Base-by-base conservation (phyloP, 805 yeast species). In the Candida xyloterini region DNA sequence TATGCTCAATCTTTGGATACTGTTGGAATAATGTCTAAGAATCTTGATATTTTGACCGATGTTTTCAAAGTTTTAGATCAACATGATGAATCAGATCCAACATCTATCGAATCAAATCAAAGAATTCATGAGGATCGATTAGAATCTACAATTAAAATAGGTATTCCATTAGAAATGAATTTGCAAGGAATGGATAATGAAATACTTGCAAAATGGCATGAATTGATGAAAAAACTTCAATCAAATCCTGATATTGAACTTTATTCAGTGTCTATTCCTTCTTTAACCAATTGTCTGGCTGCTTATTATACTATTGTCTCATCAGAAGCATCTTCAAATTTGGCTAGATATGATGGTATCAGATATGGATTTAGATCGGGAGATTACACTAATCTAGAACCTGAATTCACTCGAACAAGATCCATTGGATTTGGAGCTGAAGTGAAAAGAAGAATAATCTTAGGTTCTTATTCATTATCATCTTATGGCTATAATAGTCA, bases 1-100 rank as follows among this genome's bases (percentile, higher is more conserved):
- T 91, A 90, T 63, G 96, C 97, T 1, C 98, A 95, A 62, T 81
- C 91, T 27, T 68, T 93, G 38, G 99, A 93, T 57, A 90, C 98
- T 0, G 96, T 93, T 2, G 99, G 99, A 0, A 73, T 95, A 1
- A 40, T 90, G 23, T 67, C 90, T 0, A 71, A 69, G 11, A 66
- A 74, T 22, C 47, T 84, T 5, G 61, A 57, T 0, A 52, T 63
- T 0, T 49, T 84, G 2, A 55, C 61, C 20, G 55, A 59, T 11
- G 86, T 81, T 0, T 90, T 73, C 56, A 43, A 58, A 1, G 66
- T 74, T 0, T 54, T 93, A 34, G 81, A 89, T 57, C 53, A 61
- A 18, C 62, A 68, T 51, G 99, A 93, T 59, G 53, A 59, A 0
- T 77, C 78, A 34, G 99, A 93, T 60, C 95, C 96, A 5, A 89